A percentile compares a stretch with the other conserved stretches of the same genome.
Conservation (phyloP, 2,329 filamentous ascomycete genomes). For the Clathrospora elynae region DNA sequence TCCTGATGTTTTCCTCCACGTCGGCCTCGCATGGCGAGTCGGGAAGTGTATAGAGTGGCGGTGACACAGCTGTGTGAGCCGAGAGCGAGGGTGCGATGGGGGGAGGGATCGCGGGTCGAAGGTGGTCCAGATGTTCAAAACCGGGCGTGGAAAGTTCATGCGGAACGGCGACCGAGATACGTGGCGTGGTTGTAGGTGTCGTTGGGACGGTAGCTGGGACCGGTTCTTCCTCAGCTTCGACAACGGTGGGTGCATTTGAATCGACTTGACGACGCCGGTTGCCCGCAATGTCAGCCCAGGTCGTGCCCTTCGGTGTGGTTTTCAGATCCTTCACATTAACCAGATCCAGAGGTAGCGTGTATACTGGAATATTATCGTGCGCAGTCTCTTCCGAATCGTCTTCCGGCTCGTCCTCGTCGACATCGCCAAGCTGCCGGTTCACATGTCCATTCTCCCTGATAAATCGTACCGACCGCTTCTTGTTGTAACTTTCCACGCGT, state of each 20-base stretch:
- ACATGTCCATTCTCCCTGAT: slow-evolving; percentile 6
- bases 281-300: slow-evolving; percentile 14
- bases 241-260: not conserved
- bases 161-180: not conserved
- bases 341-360: not conserved
- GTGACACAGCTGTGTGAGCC: no score
- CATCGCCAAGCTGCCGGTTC: not conserved
- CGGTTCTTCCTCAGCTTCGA: not conserved
- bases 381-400: slow-evolving; percentile 1
- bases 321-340: not conserved
- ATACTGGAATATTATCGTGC: no score
- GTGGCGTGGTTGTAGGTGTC: not conserved
- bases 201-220: not conserved
- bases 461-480: slow-evolving; percentile 17
- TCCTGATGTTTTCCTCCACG: no score
- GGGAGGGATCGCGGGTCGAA: no score
- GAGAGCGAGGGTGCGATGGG: no score
- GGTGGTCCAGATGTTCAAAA: no score
- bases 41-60: no score
- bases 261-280: not conserved
- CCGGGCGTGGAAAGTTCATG: not conserved
- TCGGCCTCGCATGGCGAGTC: no score
- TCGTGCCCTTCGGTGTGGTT: slow-evolving; percentile 1
- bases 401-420: slow-evolving; percentile 4
- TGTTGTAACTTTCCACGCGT: slow-evolving; percentile 21